phyloP scores from a whole-genome alignment of 2,329 filamentous ascomycete genomes.

The Xylaria sp. region DNA sequence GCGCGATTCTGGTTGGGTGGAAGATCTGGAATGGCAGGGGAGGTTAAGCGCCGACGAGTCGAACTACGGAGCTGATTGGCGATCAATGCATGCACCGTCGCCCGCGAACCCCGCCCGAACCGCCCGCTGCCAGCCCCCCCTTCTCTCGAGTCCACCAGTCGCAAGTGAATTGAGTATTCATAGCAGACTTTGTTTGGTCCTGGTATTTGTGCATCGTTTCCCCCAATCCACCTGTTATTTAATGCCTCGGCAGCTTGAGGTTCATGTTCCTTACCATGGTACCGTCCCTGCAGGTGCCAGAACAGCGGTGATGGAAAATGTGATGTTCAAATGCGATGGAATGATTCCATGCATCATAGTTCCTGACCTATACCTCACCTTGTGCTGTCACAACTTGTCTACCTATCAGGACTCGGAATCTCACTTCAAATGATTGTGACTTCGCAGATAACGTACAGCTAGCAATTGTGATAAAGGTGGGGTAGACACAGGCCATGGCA shows the following conservation, averaged over 20 bases:
- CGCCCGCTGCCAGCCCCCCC: conserved; percentile 12
- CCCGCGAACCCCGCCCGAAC: conserved; percentile 35
- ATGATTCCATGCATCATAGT: conserved; percentile 15
- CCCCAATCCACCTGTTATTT: neutral
- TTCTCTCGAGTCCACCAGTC: conserved; percentile 6
- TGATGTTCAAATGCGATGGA: conserved; percentile 9
- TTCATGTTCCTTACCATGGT: neutral
- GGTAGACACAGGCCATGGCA: neutral
- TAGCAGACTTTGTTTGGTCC: neutral
- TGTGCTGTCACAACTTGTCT: neutral
- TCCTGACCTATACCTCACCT: neutral
- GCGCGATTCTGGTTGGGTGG: conserved; percentile 41
- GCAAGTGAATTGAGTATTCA: neutral
- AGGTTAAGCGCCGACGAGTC: conserved; percentile 40
- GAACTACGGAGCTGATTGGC: conserved; percentile 38
- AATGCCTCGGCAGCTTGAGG: conserved; percentile 19
- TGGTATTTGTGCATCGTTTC: neutral
- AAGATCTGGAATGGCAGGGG: conserved; percentile 36
- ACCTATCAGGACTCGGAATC: conserved; percentile 16
- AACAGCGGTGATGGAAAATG: conserved; percentile 3
- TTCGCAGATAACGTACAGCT: conserved; percentile 13
- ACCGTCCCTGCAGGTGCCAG: conserved; percentile 11
- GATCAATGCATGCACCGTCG: conserved; percentile 28
- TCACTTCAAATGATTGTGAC: conserved; percentile 13
- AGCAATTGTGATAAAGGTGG: conserved; percentile 6